Base-by-base conservation (phyloP, 805 yeast species). In the Myxozyma melibiosi region DNA sequence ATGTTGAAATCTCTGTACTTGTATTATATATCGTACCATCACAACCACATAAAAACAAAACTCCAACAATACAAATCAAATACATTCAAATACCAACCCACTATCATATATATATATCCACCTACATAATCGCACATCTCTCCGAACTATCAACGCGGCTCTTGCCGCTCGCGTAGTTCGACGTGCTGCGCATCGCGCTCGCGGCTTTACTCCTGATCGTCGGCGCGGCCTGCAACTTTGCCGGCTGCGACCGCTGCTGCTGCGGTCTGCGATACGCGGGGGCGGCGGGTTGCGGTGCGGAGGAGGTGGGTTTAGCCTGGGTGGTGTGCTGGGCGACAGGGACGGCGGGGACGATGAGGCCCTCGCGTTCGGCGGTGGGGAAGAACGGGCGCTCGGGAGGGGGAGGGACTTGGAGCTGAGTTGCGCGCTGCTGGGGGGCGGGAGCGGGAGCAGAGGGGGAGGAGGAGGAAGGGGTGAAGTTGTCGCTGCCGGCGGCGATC, bases 401-500 rank as follows among this genome's bases (percentile, higher is more conserved):
- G 8, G 42, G 42, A 38, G 42, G 42, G 11, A 38, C 42, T 20
- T 38, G 42, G 14, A 38, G 42, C 42, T 38, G 42, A n/a, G n/a
- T 27, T 38, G 18, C 8, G 28, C 18, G n/a, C 22, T 44, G 38
- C 9, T 30, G 13, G 22, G 48, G 20, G 28, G 25, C 27, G 14
- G 48, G 18, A 16, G 38, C 27, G 18, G 38, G 22, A 37, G 41
- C 20, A 22, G 27, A 18, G 11, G 42, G 22, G 11, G 27, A 6
- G n/a, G 47, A 43, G 20, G 31, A 20, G 20, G 50, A 33, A 11
- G 46, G 13, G 3, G 6, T 4, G 35, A 22, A n/a, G 38, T 39
- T 41, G 38, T 50, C 55, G 24, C 33, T n/a, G 8, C 62, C 63
- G n/a, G 63, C 61, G 7, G 57, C 61, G 16, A 59, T 34, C 63